Base-by-base conservation (phyloP, 2,329 filamentous ascomycete genomes). In the Ilyonectria mors-panacis region DNA sequence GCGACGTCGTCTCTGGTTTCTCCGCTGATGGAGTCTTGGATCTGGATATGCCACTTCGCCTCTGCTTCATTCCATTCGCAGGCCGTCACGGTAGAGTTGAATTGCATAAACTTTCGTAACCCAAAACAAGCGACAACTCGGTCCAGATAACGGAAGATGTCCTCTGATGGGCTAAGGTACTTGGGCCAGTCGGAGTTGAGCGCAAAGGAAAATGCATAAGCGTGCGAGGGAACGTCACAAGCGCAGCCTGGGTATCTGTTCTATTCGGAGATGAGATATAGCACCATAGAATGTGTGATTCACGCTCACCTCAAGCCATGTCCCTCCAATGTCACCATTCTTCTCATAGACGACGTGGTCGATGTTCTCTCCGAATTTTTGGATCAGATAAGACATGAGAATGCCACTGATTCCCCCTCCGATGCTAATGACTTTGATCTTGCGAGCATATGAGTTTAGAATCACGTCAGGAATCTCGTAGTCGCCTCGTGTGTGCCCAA, bases 241-340 rank as follows among this genome's bases (percentile, higher is more conserved):
- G 60, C 60, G 12, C 60, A 63, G 19, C 53, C 53, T 13, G 60
- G 60, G 42, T 63, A 63, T n/a, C 60, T 26, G 19, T 63, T 63
- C 60, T 62, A 53, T 21, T 3, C 9, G 23, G 2, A 15, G 17
- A 37, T 50, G 19, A 39, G 19, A 37, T 35, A 39, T 37, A 12
- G 30, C 30, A 7, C 30, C 30, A 12, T 9, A 1, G 30, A 6
- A 4, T 26, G 6, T 10, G 15, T 26, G n/a, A 9, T 10, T 19
- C 2, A 2, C 23, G 17, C 50, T 30, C 17, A 62, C 59, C 50
- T 63, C 60, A 4, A 63, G 26, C 60, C 60, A 63, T 8, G 60
- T 63, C 7, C 60, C 60, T 21, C 60, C 60, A 47, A 63, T 63
- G 9, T 63, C 60, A 6, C 44, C 53, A 51, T 63, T 63, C 23